Evolutionary conservation across 1,284 basidiomycete species (phyloP).

Genomic region (Ceratobasidium sp.): DNA sequence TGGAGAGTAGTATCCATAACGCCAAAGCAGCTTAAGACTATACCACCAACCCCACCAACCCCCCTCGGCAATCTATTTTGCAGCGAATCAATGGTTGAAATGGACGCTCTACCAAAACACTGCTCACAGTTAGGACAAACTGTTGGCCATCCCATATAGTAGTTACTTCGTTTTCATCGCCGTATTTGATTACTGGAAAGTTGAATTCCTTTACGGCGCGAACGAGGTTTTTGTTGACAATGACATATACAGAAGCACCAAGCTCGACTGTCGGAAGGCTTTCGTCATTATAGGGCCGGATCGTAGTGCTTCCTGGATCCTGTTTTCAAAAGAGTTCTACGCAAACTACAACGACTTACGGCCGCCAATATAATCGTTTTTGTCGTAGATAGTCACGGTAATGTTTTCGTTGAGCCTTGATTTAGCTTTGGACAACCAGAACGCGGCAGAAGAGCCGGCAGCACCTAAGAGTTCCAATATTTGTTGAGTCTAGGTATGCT

Average conservation of each 20-base stretch:
- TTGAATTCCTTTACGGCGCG: conserved; percentile 83
- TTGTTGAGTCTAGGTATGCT: not conserved
- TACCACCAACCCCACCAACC: conserved; percentile 67
- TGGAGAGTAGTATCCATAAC: conserved; percentile 82
- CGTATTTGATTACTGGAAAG: conserved; percentile 64
- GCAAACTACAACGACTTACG: conserved; percentile 60
- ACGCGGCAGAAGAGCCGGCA: conserved; percentile 67
- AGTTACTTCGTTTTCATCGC: conserved; percentile 59
- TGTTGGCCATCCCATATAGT: conserved; percentile 86
- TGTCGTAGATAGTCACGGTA: conserved; percentile 84
- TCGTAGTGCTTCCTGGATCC: conserved; percentile 70
- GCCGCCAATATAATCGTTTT: conserved; percentile 77
- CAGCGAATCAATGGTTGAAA: conserved; percentile 11
- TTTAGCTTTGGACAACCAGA: conserved; percentile 82
- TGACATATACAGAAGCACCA: conserved; percentile 89
- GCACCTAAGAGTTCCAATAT: conserved; percentile 49
- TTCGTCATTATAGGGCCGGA: conserved; percentile 77
- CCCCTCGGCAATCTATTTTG: conserved; percentile 58
- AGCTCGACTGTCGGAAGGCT: conserved; percentile 68
- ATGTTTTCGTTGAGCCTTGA: conserved; percentile 62
- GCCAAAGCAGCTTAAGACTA: conserved; percentile 72
- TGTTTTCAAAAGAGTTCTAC: conserved; percentile 5
- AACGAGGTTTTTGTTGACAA: conserved; percentile 82
- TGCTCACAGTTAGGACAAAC: conserved; percentile 69
- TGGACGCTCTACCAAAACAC: conserved; percentile 35